Evolutionary conservation across 2,329 filamentous ascomycete genomes (phyloP), one percentile per base, ranked within the genome.

Genomic region (Hawksworthiomyces lignivorus): DNA sequence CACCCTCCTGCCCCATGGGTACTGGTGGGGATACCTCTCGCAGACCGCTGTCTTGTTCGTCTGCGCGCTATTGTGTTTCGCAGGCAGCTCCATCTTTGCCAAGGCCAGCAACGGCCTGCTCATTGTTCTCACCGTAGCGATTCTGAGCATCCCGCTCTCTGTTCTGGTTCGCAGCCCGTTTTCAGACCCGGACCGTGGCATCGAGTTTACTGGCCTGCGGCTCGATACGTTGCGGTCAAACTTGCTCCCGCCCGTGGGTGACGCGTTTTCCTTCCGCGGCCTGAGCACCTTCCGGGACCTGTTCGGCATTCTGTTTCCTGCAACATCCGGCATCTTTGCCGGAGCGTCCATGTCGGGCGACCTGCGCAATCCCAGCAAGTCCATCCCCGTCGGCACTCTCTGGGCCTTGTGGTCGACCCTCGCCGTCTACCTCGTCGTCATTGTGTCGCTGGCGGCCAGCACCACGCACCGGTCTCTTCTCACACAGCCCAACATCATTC

Each of bases 271-370:
- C 37, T 73, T 80, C 44, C 67, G 67, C 27, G 80, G 77, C 7
- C 65, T 76, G 31, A 78, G 82, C 48, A 89, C 72, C 12, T 94
- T 88, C 51, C 82, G 88, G 47, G 79, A 87, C 50, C 67, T 94
- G 8, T 94, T 94, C 62, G 88, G 87, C 3, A 87, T 94, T 48
- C 64, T 94, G 2, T 94, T 92, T 52, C 86, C 87, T 27, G 77
- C 79, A 3, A 82, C 77, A 3, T 75, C 76, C 5, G 72, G 73
- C 19, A 79, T 76, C 48, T 75, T 77, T 57, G 72, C 78, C 45
- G 88, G 88, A 15, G 87, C 87, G 7, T 90, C 85, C 52, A 94
- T 94, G 87, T 94, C 87, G 7, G 87, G 87, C 15, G 87, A 94
- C 56, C 62, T 94, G 37, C 83, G 76, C 48, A 82, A 87, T 48